Conservation (phyloP, 2,329 filamentous ascomycete species). For the Fusarium papillatum region DNA sequence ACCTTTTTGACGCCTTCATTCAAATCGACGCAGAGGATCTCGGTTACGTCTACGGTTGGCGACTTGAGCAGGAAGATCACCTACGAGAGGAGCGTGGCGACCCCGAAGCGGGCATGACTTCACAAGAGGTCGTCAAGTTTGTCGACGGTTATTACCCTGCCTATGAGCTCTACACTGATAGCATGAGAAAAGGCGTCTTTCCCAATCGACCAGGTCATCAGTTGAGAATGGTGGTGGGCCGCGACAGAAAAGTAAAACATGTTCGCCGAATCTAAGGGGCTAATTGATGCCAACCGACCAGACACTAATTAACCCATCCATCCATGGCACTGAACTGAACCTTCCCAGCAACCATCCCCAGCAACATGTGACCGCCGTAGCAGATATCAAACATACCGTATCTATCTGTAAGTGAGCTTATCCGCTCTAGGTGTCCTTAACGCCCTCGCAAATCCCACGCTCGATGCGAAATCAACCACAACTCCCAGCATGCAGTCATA, state of each 20-base stretch:
- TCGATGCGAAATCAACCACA: conserved; percentile 34
- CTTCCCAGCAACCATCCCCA: conserved; percentile 22
- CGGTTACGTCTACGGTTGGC: conserved; percentile 87
- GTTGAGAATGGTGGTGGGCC: conserved; percentile 72
- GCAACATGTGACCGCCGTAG: conserved; percentile 30
- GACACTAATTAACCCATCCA: conserved; percentile 34
- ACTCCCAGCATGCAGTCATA: conserved; percentile 45
- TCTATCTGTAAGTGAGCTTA: conserved; percentile 25
- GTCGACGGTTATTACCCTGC: conserved; percentile 78
- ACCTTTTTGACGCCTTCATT: conserved; percentile 66
- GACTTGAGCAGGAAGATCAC: conserved; percentile 82
- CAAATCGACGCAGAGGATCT: conserved; percentile 79
- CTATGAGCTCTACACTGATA: conserved; percentile 77
- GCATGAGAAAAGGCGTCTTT: conserved; percentile 70
- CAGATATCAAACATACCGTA: conserved; percentile 9
- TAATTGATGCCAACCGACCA: conserved; percentile 21
- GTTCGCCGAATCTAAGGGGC: conserved; percentile 59
- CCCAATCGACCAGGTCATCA: conserved; percentile 64
- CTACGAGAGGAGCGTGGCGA: conserved; percentile 74
- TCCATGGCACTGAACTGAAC: conserved; percentile 32
- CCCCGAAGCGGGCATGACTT: conserved; percentile 78
- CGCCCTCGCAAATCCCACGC: conserved; percentile 29
- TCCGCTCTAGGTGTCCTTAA: conserved; percentile 24
- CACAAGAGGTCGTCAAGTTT: conserved; percentile 83
- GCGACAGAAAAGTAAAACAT: conserved; percentile 71